These are phyloP conservation scores for Carpinus viminea DNA, from an alignment of 306 rosid species.

Conservation along the genomic window DNA sequence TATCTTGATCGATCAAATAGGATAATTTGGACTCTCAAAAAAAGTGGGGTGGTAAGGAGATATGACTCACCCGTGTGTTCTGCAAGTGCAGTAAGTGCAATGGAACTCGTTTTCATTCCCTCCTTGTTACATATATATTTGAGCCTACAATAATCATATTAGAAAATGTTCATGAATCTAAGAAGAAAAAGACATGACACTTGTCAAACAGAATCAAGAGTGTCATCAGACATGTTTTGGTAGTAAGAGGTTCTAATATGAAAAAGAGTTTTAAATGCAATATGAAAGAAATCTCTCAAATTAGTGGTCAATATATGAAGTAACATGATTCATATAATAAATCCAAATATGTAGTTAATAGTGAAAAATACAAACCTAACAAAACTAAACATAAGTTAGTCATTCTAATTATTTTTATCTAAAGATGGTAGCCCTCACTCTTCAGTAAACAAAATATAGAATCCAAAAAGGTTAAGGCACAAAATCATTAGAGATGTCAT, in stretches of 20 bases:
- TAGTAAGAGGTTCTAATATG: constrained; percentile 3
- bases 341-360: background rate
- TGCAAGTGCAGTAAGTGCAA: constrained; percentile 81
- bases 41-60: constrained; percentile 1
- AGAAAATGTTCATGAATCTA: constrained; percentile 15
- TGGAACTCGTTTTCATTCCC: constrained; percentile 73
- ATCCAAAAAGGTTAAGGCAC: background rate
- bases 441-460: background rate
- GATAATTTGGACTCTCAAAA: background rate
- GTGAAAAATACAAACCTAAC: background rate
- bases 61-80: constrained; percentile 71
- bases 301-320: background rate
- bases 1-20: constrained; percentile 4
- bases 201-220: constrained; percentile 7
- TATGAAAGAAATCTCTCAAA: background rate
- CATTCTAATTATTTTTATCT: background rate
- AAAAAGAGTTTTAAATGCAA: constrained; percentile 12
- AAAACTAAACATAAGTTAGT: background rate
- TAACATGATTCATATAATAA: background rate
- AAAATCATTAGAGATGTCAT: background rate
- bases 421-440: background rate
- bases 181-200: constrained; percentile 15
- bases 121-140: constrained; percentile 91
- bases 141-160: constrained; percentile 48
- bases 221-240: constrained; percentile 5